Evolutionary conservation across 225 moss, liverwort and hornwort genomes (phyloP).

Genomic region (Pleurozium schreberi): DNA sequence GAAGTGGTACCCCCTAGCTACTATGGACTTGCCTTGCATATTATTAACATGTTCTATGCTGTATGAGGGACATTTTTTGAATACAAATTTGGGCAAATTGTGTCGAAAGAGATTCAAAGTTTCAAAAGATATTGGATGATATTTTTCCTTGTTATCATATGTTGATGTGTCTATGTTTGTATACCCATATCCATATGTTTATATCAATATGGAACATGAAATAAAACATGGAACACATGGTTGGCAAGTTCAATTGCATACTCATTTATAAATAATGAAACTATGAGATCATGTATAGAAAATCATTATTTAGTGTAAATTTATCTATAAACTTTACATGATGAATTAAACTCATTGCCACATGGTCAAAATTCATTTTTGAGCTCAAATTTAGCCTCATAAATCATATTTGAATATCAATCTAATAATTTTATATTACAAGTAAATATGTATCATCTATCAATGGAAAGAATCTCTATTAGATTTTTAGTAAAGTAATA

Average conservation of each 20-base stretch:
- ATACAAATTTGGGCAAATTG: neutral
- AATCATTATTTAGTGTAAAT: too few relatives aligned
- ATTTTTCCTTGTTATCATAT: neutral
- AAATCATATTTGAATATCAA: too few relatives aligned
- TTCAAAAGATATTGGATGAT: neutral
- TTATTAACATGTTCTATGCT: neutral
- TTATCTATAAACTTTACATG: too few relatives aligned
- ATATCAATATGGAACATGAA: accelerated
- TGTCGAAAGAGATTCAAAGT: neutral
- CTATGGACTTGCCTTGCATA: neutral
- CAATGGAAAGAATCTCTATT: neutral
- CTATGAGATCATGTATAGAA: too few relatives aligned
- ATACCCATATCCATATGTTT: neutral
- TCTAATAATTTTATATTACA: too few relatives aligned
- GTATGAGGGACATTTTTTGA: neutral
- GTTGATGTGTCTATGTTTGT: neutral
- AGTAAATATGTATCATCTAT: too few relatives aligned
- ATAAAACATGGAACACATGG: neutral
- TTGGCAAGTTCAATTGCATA: neutral
- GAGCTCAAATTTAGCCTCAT: too few relatives aligned
- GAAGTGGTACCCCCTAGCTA: neutral
- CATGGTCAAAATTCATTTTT: too few relatives aligned
- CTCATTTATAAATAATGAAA: too few relatives aligned
- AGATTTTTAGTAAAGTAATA: neutral
- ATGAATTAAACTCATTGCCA: too few relatives aligned